Base-by-base conservation (phyloP, 139 green algal species). In the Gonium pectorale region DNA sequence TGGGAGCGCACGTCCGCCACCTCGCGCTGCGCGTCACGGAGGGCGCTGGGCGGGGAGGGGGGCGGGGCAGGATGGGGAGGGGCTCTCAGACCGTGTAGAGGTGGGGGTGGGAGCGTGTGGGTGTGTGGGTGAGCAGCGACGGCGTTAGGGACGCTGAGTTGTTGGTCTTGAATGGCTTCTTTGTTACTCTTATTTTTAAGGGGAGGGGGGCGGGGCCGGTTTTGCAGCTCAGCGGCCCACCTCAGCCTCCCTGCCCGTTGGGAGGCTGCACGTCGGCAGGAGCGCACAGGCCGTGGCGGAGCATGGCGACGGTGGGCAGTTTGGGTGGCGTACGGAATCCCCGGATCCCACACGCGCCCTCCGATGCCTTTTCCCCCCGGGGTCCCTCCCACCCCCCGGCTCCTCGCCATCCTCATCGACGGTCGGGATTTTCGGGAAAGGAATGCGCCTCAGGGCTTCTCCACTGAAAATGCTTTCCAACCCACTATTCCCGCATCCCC, bases 1-100 rank as follows among this genome's bases (percentile, higher is more conserved):
- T 75, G 27, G 11, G 62, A 29, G n/a, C 78, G 78, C 43, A 84
- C 29, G 31, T 44, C 31, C 40, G 37, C 2, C 44, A 74, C 62
- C 63, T 74, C 75, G 56, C 59, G 75, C 21, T 72, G 24, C 1
- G 75, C 31, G 59, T 83, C 75, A 41, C 35, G 46, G 19, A 72
- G 49, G 41, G 15, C 60, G 75, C 75, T 81, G 43, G 67, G 6
- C 5, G 67, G 41, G 26, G 41, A 59, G 6, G 8, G 41, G 27
- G 27, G 15, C 2, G 24, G 41, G 27, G 41, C 3, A 41, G 38
- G 67, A 27, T 5, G 26, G 27, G 27, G 67, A 38, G 38, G 6
- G 66, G 21, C 56, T 9, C 6, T 35, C 31, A n/a, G 56, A n/a
- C n/a, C n/a, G 9, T 40, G n/a, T 6, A 41, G n/a, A 41, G 67